phyloP scores from a whole-genome alignment of 768 basidiomycete genomes.

The Chalciporus piperatus region DNA sequence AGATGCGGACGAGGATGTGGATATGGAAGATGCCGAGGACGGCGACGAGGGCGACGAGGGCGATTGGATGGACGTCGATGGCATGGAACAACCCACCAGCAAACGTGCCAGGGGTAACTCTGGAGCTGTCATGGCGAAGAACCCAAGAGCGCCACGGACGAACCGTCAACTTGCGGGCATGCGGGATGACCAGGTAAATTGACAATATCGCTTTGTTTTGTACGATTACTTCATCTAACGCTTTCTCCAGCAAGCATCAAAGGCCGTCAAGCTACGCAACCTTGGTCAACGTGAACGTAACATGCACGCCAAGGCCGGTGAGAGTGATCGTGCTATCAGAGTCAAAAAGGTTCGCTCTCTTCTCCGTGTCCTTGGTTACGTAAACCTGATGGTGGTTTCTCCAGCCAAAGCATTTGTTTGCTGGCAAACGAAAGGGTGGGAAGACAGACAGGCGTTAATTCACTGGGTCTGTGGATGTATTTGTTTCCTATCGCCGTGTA shows the following conservation, averaged over 20 bases:
- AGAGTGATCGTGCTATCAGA: slow-evolving; percentile 79
- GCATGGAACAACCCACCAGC: slow-evolving; percentile 45
- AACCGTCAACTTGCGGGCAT: slow-evolving; percentile 79
- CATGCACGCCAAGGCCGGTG: slow-evolving; percentile 85
- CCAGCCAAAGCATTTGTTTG: slow-evolving; percentile 83
- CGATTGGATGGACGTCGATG: slow-evolving; percentile 55
- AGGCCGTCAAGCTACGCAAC: slow-evolving; percentile 79
- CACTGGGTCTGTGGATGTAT: background rate
- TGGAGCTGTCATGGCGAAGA: slow-evolving; percentile 50
- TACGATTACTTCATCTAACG: background rate
- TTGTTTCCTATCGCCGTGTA: too few species aligned
- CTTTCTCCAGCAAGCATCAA: slow-evolving; percentile 65
- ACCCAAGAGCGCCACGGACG: slow-evolving; percentile 57
- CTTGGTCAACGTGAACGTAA: slow-evolving; percentile 86
- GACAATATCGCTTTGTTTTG: background rate
- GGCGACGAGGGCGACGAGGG: slow-evolving; percentile 40
- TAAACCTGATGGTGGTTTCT: slow-evolving; percentile 9
- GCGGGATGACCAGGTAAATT: slow-evolving; percentile 64
- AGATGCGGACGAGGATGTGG: slow-evolving; percentile 53
- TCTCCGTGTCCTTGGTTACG: background rate
- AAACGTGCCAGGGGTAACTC: slow-evolving; percentile 65
- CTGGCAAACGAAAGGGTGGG: slow-evolving; percentile 82
- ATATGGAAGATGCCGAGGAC: slow-evolving; percentile 49
- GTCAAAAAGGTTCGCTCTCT: slow-evolving; percentile 71
- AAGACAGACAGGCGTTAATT: slow-evolving; percentile 75